Base-by-base conservation (phyloP, 148 eudicot species). In the Vaccinium darrowii region DNA sequence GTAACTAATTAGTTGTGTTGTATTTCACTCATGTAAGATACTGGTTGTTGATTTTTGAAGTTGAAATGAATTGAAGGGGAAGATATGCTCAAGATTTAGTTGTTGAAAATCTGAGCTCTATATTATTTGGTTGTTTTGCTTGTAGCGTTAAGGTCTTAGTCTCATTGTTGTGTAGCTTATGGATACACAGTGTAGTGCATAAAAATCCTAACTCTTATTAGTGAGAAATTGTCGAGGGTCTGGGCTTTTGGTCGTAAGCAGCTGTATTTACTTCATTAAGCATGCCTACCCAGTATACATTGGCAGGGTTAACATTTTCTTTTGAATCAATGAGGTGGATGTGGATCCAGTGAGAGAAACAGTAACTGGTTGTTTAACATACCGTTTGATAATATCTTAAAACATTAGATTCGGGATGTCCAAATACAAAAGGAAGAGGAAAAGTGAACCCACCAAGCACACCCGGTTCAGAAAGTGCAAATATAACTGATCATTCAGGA, bases 401-500 rank as follows among this genome's bases (percentile, higher is more conserved):
- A 18, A 4, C 52, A 80, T 82, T 43, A 77, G 94, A 88, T 80
- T 87, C 93, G 21, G 88, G 78, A 54, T 50, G 87, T 57, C 72
- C 86, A 81, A 78, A 83, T 85, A 84, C 76, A 1, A 84, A 86
- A 81, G 90, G 85, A 84, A 87, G 76, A 81, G 90, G 80, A 74
- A 88, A 83, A 51, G 65, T 50, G 63, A 86, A 75, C 78, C 88
- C 86, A 58, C 79, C 85, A 14, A 86, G 58, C 50, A 39, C 84
- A 25, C 83, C 82, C 30, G 71, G 83, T 79, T 86, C 83, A 16
- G 94, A 89, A 58, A 78, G 79, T 77, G 33, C 69, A 36, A 84
- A 86, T 84, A 85, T 54, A 69, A 76, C 86, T 57, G 85, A 85
- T 87, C 88, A 88, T 84, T 15, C 82, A 27, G 89, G 84, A 84